Percentiles rank a stretch among this genome's conserved stretches.
These are phyloP conservation scores for Penicillium canescens DNA, from an alignment of 495 filamentous ascomycete genomes.

Conservation along the genomic window DNA sequence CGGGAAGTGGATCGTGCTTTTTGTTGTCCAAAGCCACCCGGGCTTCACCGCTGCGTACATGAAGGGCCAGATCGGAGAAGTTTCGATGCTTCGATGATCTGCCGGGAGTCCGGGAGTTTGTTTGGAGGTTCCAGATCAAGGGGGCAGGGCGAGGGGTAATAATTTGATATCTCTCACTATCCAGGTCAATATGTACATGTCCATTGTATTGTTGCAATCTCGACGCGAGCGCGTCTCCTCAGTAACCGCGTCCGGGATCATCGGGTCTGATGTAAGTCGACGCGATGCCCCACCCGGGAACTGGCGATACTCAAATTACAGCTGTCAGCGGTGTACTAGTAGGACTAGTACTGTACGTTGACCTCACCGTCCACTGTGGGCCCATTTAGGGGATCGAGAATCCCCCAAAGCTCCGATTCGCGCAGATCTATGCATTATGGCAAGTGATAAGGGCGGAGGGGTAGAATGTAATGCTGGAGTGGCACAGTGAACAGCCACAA, in stretches of 20 bases:
- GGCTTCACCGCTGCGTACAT: slow-evolving; percentile 14
- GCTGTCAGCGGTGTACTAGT: slow-evolving; percentile 20
- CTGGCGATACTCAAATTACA: slow-evolving; percentile 10
- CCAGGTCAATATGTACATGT: slow-evolving; percentile 7
- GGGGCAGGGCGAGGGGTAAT: slow-evolving; percentile 1
- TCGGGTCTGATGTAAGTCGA: slow-evolving; percentile 17
- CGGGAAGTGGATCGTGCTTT: slow-evolving; percentile 29
- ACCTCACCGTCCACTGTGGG: not conserved
- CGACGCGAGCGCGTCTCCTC: slow-evolving; percentile 32
- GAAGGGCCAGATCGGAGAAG: slow-evolving; percentile 8
- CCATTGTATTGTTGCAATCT: slow-evolving; percentile 1
- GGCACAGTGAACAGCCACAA: slow-evolving; percentile 33
- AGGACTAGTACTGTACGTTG: no score
- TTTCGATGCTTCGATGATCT: slow-evolving; percentile 25
- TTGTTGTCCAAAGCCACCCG: slow-evolving; percentile 8
- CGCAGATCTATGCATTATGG: slow-evolving; percentile 22
- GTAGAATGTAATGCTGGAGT: slow-evolving; percentile 13
- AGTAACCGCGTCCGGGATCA: slow-evolving; percentile 34
- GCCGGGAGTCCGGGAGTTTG: slow-evolving; percentile 10
- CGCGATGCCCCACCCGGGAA: slow-evolving; percentile 22
- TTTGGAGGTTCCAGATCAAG: slow-evolving; percentile 8
- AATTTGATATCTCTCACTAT: slow-evolving; percentile 4
- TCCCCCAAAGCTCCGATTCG: slow-evolving; percentile 18
- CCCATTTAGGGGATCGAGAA: slow-evolving; percentile 20
- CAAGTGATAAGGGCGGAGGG: slow-evolving; percentile 20